These are phyloP conservation scores for Backusella morwellensis DNA, from an alignment of 192 early-diverging fungal genomes.

Conservation along the genomic window DNA sequence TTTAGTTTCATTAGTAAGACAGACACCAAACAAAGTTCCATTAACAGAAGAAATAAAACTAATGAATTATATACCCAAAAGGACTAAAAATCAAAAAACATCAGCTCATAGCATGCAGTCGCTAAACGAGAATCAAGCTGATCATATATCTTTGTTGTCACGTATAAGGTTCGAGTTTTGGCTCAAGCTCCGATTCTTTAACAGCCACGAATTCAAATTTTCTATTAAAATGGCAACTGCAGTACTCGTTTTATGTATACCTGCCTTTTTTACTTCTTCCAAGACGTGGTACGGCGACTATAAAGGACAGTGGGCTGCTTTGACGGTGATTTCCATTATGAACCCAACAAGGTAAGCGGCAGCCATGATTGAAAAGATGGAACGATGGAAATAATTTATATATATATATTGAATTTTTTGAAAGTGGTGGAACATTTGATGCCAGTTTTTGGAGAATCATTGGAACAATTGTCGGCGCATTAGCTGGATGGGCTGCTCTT, in stretches of 20 bases:
- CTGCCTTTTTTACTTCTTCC: slow-evolving; percentile 39
- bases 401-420: background rate
- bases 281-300: slow-evolving; percentile 23
- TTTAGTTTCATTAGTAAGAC: background rate
- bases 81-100: background rate
- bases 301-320: slow-evolving; percentile 47
- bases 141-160: background rate
- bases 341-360: slow-evolving; percentile 31
- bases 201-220: slow-evolving; percentile 47
- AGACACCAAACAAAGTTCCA: background rate
- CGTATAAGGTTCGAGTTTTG: slow-evolving; percentile 41
- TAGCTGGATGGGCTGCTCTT: slow-evolving; percentile 35
- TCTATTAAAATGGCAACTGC: slow-evolving; percentile 49
- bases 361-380: too few relatives aligned
- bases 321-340: slow-evolving; percentile 44
- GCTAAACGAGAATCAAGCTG: background rate
- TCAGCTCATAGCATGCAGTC: background rate
- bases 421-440: slow-evolving; percentile 42
- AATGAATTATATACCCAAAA: background rate
- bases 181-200: slow-evolving; percentile 36
- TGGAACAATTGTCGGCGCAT: slow-evolving; percentile 42
- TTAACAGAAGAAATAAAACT: background rate
- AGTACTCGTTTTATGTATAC: slow-evolving; percentile 36
- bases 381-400: background rate
- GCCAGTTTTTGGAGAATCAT: slow-evolving; percentile 42